Conservation (phyloP, 179 eudicot species). For the Silene coronaria region DNA sequence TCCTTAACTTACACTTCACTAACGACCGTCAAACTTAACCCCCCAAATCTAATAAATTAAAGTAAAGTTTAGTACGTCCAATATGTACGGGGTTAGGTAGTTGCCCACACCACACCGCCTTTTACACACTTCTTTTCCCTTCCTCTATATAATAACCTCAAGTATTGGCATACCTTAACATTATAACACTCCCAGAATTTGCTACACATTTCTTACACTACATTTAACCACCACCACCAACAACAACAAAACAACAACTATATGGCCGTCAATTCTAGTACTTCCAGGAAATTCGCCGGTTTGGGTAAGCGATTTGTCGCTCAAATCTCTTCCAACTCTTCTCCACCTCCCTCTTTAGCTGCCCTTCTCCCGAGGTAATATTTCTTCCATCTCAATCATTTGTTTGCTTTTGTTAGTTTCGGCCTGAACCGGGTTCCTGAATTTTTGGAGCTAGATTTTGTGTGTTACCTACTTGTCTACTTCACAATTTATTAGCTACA, state of each 20-base stretch:
- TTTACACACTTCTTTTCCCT: not conserved
- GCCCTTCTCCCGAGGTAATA: slow-evolving; percentile 36
- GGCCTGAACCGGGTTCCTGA: no score
- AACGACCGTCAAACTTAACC: not conserved
- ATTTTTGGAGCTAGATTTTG: no score
- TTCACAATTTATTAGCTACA: no score
- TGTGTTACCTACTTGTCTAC: no score
- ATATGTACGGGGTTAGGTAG: slow-evolving; percentile 30
- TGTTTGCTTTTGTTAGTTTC: no score
- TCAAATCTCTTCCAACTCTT: slow-evolving; percentile 31
- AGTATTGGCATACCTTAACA: not conserved
- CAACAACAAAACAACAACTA: no score
- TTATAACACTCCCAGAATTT: not conserved
- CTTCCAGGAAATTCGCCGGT: slow-evolving; percentile 33
- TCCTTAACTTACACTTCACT: not conserved
- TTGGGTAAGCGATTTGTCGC: slow-evolving; percentile 38
- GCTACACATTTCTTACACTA: no score
- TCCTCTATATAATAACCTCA: slow-evolving; percentile 9
- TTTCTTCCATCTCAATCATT: no score
- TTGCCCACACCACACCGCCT: no score
- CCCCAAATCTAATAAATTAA: not conserved
- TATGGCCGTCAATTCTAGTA: slow-evolving; percentile 59
- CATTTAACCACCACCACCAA: no score
- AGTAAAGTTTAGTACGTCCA: not conserved
- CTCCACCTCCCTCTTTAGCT: slow-evolving; percentile 16